Conservation (phyloP, 352 stramenopile genomes). For the Globisporangium spiculum region DNA sequence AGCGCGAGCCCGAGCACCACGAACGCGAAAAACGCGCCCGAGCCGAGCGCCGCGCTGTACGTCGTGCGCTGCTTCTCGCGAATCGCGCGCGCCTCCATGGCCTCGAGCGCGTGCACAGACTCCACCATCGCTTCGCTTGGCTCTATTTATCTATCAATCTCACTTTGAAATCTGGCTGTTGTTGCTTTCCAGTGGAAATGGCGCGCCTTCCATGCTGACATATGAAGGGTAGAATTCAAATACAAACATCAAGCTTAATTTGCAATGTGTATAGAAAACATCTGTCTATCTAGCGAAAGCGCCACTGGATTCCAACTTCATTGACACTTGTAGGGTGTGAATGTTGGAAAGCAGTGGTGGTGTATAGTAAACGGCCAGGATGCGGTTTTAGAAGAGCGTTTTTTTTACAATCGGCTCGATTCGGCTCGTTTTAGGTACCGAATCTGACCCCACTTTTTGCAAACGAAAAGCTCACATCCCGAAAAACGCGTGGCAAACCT, state of each 20-base stretch:
- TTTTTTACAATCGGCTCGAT: too few species aligned
- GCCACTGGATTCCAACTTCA: too few species aligned
- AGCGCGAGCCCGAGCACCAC: constrained; percentile 47
- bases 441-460: too few species aligned
- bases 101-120: constrained; percentile 30
- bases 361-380: too few species aligned
- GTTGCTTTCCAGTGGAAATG: constrained; percentile 3
- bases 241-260: background rate
- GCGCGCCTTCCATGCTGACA: background rate
- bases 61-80: constrained; percentile 58
- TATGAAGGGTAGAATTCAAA: background rate
- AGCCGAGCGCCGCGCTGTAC: constrained; percentile 62
- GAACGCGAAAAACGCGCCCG: constrained; percentile 33
- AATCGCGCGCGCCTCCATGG: constrained; percentile 63
- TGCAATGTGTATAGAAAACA: too few species aligned
- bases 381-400: too few species aligned
- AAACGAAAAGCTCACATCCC: background rate
- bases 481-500: constrained; percentile 7
- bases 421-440: too few species aligned
- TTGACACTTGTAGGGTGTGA: too few species aligned
- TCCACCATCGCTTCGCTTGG: background rate
- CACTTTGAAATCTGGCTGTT: background rate
- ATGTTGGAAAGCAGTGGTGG: too few species aligned
- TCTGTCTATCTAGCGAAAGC: too few species aligned
- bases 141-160: background rate